Conservation (phyloP, 108 stramenopile genomes). For the Cylindrotheca fusiformis region DNA sequence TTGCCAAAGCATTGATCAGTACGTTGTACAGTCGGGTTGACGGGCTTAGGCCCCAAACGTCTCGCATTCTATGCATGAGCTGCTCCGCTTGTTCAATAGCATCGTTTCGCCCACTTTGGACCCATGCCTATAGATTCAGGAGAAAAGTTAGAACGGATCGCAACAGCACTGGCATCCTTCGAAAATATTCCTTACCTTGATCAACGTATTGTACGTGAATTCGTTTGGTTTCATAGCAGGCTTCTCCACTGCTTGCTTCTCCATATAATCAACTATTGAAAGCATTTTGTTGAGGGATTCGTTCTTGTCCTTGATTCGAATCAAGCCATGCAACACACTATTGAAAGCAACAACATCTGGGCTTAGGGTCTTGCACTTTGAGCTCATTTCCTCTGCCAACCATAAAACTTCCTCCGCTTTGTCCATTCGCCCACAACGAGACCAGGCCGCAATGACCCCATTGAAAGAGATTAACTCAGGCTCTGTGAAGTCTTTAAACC, state of each 20-base stretch:
- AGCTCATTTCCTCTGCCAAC: constrained; percentile 16
- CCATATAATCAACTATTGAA: constrained; percentile 37
- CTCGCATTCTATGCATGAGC: constrained; percentile 25
- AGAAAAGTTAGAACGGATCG: neutral
- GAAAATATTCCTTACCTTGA: constrained; percentile 10
- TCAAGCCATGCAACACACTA: constrained; percentile 47
- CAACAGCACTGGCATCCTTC: neutral
- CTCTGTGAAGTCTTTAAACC: constrained; percentile 12
- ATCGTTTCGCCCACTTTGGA: constrained; percentile 17
- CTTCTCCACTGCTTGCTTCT: constrained; percentile 24
- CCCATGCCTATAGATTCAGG: constrained; percentile 17
- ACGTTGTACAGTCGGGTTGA: constrained; percentile 35
- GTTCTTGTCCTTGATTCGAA: constrained; percentile 12
- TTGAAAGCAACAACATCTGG: constrained; percentile 65
- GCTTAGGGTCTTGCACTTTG: constrained; percentile 15
- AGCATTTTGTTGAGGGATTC: constrained; percentile 14
- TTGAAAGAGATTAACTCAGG: constrained; percentile 47
- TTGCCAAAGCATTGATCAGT: constrained; percentile 46
- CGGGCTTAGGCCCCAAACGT: constrained; percentile 22
- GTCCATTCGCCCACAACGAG: constrained; percentile 18
- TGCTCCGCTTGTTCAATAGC: constrained; percentile 22
- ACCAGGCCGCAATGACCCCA: constrained; percentile 47
- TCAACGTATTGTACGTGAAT: constrained; percentile 38
- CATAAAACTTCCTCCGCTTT: constrained; percentile 34
- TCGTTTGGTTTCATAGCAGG: constrained; percentile 34